A percentile compares a stretch with the other conserved stretches of the same genome.
Conservation (phyloP, 2,329 filamentous ascomycete species). For the Zymoseptoria pseudotritici region DNA sequence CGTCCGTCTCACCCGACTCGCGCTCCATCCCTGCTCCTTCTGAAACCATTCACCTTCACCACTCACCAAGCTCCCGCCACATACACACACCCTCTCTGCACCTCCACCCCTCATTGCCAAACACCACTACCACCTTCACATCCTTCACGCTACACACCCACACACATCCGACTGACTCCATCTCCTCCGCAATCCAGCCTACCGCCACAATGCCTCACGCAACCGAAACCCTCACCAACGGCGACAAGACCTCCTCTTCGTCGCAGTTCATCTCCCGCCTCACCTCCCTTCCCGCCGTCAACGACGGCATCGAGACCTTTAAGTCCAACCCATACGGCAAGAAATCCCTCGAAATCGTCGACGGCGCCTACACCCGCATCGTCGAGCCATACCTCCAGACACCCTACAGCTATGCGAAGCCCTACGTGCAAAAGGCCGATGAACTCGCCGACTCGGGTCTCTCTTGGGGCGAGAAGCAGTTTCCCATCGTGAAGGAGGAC, state of each 20-base stretch:
- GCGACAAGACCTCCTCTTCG: constrained; percentile 36
- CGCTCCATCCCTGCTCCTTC: too few species aligned
- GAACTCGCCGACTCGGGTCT: constrained; percentile 50
- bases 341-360: constrained; percentile 69
- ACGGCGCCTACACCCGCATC: constrained; percentile 67
- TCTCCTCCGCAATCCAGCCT: neutral
- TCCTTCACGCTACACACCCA: neutral
- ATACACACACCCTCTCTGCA: too few species aligned
- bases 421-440: constrained; percentile 79
- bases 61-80: too few species aligned
- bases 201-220: constrained; percentile 42
- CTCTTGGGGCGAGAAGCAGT: constrained; percentile 44
- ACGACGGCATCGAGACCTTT: constrained; percentile 69
- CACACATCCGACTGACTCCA: neutral
- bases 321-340: constrained; percentile 76
- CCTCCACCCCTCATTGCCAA: neutral
- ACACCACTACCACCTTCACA: neutral
- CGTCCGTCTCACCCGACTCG: too few species aligned
- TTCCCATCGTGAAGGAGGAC: constrained; percentile 51
- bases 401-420: constrained; percentile 74
- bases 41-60: too few species aligned
- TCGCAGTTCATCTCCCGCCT: constrained; percentile 55
- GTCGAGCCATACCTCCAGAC: constrained; percentile 69
- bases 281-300: constrained; percentile 73
- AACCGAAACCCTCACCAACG: constrained; percentile 41